phyloP scores from a whole-genome alignment of 2,329 filamentous ascomycete genomes.

The Cladosporium sp. region DNA sequence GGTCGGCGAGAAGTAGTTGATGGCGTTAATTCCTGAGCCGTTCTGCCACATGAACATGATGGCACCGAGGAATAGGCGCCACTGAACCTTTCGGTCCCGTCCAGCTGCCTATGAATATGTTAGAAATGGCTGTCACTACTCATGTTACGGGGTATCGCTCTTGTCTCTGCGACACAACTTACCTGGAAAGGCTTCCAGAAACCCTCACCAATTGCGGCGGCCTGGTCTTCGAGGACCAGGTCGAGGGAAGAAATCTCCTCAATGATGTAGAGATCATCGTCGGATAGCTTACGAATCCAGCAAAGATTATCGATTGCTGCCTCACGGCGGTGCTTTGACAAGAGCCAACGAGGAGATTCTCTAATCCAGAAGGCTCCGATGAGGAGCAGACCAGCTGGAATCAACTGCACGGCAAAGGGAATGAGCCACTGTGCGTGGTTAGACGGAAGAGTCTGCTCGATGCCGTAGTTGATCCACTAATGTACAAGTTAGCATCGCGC shows the following conservation, averaged over 20 bases:
- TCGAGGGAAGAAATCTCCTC: slow-evolving; percentile 72
- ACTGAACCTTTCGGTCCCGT: slow-evolving; percentile 56
- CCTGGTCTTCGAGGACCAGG: slow-evolving; percentile 62
- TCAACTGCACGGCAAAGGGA: slow-evolving; percentile 61
- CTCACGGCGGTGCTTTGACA: slow-evolving; percentile 38
- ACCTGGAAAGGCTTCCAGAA: slow-evolving; percentile 67
- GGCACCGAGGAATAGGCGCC: slow-evolving; percentile 68
- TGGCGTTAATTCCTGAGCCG: slow-evolving; percentile 67
- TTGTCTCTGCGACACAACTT: too few relatives aligned
- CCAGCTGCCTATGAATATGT: slow-evolving; percentile 37
- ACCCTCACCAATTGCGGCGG: slow-evolving; percentile 59
- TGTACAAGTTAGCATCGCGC: slow-evolving; percentile 10
- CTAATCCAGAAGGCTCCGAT: slow-evolving; percentile 41
- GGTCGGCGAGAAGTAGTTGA: slow-evolving; percentile 67
- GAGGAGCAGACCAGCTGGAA: slow-evolving; percentile 59
- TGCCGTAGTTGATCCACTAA: slow-evolving; percentile 36
- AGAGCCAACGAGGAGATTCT: slow-evolving; percentile 44
- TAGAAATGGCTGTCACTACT: slow-evolving; percentile 16
- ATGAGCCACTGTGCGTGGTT: slow-evolving; percentile 45
- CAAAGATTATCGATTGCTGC: slow-evolving; percentile 44
- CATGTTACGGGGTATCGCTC: too few relatives aligned
- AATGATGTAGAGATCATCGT: slow-evolving; percentile 61
- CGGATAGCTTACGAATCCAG: slow-evolving; percentile 60
- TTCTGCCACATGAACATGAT: slow-evolving; percentile 79
- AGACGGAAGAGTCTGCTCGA: slow-evolving; percentile 40